Evolutionary conservation across 1,139 yeast genomes (phyloP), one percentile per base, ranked within the genome.

Genomic region (Nakaseomyces glabratus): DNA sequence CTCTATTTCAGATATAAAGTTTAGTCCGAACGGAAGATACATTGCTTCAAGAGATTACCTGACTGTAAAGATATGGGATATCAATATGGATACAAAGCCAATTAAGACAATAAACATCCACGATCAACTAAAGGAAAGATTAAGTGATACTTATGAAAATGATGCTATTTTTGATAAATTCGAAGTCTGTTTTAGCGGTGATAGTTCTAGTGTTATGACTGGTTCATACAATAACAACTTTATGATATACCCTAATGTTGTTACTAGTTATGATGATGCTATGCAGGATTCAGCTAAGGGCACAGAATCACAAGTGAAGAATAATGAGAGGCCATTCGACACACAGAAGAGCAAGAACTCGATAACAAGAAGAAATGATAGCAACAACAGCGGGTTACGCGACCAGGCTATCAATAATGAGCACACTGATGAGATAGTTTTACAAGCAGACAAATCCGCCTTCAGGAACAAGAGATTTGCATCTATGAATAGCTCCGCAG

Each of bases 141-240:
- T 93, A 54, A 90, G 97, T 63, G 97, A 93, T 60, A 86, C 97
- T 28, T 93, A 93, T 64, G 99, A 93, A 60, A 88, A 88, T 59
- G 98, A 93, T 63, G 95, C 97, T 34, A 93, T 93, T 42, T 93
- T 93, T 64, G 98, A 93, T 67, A 93, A 90, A 68, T 93, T 93
- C 61, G 98, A 90, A 66, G 95, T 86, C 41, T 93, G 81, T 49
- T 86, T 90, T 56, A 73, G 88, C 48, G 98, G 98, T 31, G 97
- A 93, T 62, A 82, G 85, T 54, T 77, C 78, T 58, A 76, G 88
- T 39, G 79, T 90, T 42, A 84, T 93, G 93, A 88, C 98, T 16
- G 99, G 99, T 37, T 82, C 96, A 33, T 93, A 93, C 68, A 86
- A 88, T 62, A 90, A 90, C 64, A 88, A 86, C 63, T 90, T 93